Base-by-base conservation (phyloP, 768 basidiomycete genomes). In the Cystofilobasidium capitatum region DNA sequence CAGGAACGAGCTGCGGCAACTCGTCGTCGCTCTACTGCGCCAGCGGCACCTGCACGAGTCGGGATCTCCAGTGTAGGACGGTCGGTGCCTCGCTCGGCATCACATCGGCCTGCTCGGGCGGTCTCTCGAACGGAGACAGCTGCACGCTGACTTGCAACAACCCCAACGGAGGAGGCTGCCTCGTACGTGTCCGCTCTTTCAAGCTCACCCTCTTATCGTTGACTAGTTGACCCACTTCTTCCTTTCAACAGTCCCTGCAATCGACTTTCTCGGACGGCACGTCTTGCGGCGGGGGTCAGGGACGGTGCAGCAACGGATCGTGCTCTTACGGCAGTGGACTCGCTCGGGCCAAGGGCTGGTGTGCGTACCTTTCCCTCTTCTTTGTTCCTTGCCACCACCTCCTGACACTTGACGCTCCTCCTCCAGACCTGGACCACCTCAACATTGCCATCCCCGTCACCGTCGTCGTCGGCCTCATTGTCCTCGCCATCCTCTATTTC, bases 111-210 rank as follows among this genome's bases (percentile, higher is more conserved):
- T 91, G 90, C 76, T 83, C 86, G 0, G 82, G 79, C 72, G 81
- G 78, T 24, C 58, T 42, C 59, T 7, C 22, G 60, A 14, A 88
- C 31, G 44, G 42, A 75, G 81, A 80, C 64, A 81, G 81, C 44
- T 92, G 90, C 76, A 84, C 86, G 72, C 85, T 92, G 58, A 85
- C 86, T 4, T 94, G 90, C 75, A 82, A 85, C 74, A 86, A 88
- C 77, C 90, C 90, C 6, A 80, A n/a, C n/a, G 45, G 58, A 8
- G 44, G 33, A 3, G 17, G 20, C 14, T 67, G 66, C 22, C 16
- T 67, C 33, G 58, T 66, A 12, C 45, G 63, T 66, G 2, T 42
- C 1, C 6, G 2, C 35, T 16, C 12, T 8, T 58, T 31, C 17
- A 20, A 0, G 24, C n/a, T 36, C 55, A 14, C 26, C 16, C 13